A percentile compares a stretch with the other conserved stretches of the same genome.
Evolutionary conservation across 1,284 basidiomycete species (phyloP).

Genomic region (Ustilago crameri): DNA sequence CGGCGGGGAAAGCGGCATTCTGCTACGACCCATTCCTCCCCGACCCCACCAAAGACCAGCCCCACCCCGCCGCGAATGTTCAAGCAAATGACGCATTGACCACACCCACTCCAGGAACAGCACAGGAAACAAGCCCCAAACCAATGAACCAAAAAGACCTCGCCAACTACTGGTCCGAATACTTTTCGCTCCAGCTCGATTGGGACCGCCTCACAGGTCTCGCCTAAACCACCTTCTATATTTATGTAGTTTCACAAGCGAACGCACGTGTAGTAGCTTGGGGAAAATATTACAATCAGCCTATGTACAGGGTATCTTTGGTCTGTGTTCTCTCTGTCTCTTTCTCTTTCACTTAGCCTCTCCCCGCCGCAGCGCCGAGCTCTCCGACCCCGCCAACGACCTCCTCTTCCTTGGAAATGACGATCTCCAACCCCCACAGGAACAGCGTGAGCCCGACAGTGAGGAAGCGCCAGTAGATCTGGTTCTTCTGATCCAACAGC

Average conservation of each 20-base stretch:
- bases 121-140: too few relatives aligned
- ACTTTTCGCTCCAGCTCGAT: constrained; percentile 42
- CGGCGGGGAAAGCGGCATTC: constrained; percentile 7
- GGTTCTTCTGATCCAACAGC: constrained; percentile 64
- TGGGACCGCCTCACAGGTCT: constrained; percentile 43
- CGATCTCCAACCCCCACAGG: constrained; percentile 63
- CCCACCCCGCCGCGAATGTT: too few relatives aligned
- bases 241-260: not conserved
- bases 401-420: constrained; percentile 54
- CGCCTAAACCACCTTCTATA: not conserved
- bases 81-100: too few relatives aligned
- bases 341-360: too few relatives aligned
- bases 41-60: too few relatives aligned
- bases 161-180: constrained; percentile 46
- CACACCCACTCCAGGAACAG: too few relatives aligned
- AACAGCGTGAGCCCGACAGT: constrained; percentile 62
- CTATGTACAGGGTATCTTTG: not conserved
- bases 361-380: constrained; percentile 21
- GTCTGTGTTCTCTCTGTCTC: too few relatives aligned
- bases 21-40: constrained; percentile 45
- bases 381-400: constrained; percentile 36
- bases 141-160: constrained; percentile 41
- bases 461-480: constrained; percentile 66
- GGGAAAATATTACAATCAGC: too few relatives aligned
- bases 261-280: too few relatives aligned